phyloP scores from a whole-genome alignment of 2,329 filamentous ascomycete genomes.

The Lithohypha guttulata region DNA sequence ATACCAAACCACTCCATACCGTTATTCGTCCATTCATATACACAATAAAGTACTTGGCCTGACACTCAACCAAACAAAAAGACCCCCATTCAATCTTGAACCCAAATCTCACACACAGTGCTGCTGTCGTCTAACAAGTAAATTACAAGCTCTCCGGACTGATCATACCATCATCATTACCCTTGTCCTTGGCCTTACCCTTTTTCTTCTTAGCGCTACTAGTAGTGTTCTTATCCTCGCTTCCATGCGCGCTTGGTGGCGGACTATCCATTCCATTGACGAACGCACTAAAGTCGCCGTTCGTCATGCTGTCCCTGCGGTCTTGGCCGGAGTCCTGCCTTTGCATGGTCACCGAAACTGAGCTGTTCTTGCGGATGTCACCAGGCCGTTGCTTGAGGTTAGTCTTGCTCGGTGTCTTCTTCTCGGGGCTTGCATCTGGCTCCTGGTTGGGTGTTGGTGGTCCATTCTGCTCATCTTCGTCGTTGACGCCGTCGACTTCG shows the following conservation, averaged over 20 bases:
- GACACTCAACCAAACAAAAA: too few relatives aligned
- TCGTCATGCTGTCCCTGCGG: constrained; percentile 1
- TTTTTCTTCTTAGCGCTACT: constrained; percentile 23
- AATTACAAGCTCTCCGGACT: constrained; percentile 59
- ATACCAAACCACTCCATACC: too few relatives aligned
- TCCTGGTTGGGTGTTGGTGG: constrained; percentile 8
- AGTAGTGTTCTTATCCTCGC: constrained; percentile 4
- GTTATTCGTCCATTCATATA: too few relatives aligned
- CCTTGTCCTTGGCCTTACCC: constrained; percentile 12
- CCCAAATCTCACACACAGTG: too few relatives aligned
- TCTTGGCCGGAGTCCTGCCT: neutral
- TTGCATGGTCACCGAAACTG: constrained; percentile 23
- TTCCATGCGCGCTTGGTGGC: constrained; percentile 3
- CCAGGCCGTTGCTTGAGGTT: constrained; percentile 32
- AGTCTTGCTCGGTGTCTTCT: constrained; percentile 22
- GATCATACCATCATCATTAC: constrained; percentile 54
- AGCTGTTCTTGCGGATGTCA: constrained; percentile 33
- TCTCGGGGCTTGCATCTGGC: constrained; percentile 18
- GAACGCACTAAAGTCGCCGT: constrained; percentile 12
- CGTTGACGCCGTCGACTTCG: constrained; percentile 8
- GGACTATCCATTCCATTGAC: constrained; percentile 8
- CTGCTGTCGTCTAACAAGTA: too few relatives aligned
- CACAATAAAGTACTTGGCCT: too few relatives aligned
- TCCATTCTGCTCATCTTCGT: constrained; percentile 2
- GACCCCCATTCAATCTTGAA: too few relatives aligned